Evolutionary conservation across 2,329 filamentous ascomycete genomes (phyloP), one percentile per base, ranked within the genome.

Genomic region (Annulohypoxylon truncatum): DNA sequence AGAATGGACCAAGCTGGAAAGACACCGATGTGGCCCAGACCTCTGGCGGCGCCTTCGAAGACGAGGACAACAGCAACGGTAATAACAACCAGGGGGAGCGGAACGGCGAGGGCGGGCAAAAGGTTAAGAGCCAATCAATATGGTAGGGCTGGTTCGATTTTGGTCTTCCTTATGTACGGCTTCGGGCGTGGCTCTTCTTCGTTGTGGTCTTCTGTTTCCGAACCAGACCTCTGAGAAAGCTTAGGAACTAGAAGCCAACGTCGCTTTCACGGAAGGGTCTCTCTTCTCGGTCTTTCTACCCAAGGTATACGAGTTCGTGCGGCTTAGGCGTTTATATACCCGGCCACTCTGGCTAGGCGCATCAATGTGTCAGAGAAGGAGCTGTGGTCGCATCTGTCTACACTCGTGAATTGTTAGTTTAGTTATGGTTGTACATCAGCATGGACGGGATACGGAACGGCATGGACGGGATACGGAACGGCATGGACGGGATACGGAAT

Each of bases 1-100:
- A 31, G 6, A 13, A 22, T 6, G 15, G 10, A 9, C 10, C 29
- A 5, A 22, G 2, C 22, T 74, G 73, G 71, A 60, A 56, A 7
- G 73, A 75, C 42, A 2, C 33, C 1, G 56, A 42, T 3, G 54
- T 67, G 18, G 74, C 74, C 2, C 72, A 75, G 66, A 71, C 62
- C 15, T 71, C 74, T 1, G 69, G 70, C 13, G 74, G 74, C 9
- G 72, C 56, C 18, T 76, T 72, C 64, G 67, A n/a, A n/a, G n/a
- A 74, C n/a, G 35, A 58, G 8, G 66, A 67, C 1, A 54, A 66
- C 3, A 24, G 54, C 13, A 15, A 54, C n/a, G 44, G n/a, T 4
- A n/a, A n/a, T n/a, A n/a, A n/a, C n/a, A n/a, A n/a, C n/a, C n/a
- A n/a, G n/a, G n/a, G n/a, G n/a, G n/a, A n/a, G n/a, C n/a, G n/a